Evolutionary conservation across 1,139 yeast genomes (phyloP), one percentile per base, ranked within the genome.

Genomic region (Yamadazyma dendronema): DNA sequence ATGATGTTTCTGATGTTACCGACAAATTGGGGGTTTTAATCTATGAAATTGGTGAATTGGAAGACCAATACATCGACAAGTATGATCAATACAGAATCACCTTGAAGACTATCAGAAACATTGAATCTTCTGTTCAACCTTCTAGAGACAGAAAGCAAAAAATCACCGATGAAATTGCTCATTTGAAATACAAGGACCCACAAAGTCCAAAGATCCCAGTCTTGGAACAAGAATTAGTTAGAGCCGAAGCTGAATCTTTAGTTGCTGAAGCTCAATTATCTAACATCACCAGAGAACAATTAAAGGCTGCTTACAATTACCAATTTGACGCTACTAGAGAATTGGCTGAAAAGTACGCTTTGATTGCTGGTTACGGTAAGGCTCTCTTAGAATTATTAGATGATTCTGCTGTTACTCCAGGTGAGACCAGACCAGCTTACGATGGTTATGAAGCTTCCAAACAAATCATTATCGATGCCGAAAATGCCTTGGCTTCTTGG

Each of bases 221-320:
- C 39, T 79, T 92, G 63, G 98, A 92, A 76, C 97, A 92, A 73
- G 97, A 92, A 72, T 79, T 92, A 64, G 97, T 92, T 49, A 85
- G 98, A 69, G 97, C 97, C 36, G 98, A 92, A 74, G 97, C 97
- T 51, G 97, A 92, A 73, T 88, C 96, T 36, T 80, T 92, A 56
- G 98, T 92, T 55, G 98, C 98, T 43, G 98, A 92, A 74, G 97
- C 97, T 39, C 98, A 92, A 76, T 80, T 92, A 62, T 86, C 96
- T 47, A 92, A 92, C 75, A 92, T 92, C 68, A 92, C 97, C 53
- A 85, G 98, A 68, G 96, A 92, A 69, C 89, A 90, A 77, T 79
- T 92, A 66, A 90, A 94, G 80, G 94, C 95, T 53, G 96, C 97
- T 37, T 92, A 84, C 80, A 84, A 87, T 74, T 90, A 90, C 72